Evolutionary conservation across 306 rosid species (phyloP), one percentile per base, ranked within the genome.

Genomic region (Ormosia semicastrata): DNA sequence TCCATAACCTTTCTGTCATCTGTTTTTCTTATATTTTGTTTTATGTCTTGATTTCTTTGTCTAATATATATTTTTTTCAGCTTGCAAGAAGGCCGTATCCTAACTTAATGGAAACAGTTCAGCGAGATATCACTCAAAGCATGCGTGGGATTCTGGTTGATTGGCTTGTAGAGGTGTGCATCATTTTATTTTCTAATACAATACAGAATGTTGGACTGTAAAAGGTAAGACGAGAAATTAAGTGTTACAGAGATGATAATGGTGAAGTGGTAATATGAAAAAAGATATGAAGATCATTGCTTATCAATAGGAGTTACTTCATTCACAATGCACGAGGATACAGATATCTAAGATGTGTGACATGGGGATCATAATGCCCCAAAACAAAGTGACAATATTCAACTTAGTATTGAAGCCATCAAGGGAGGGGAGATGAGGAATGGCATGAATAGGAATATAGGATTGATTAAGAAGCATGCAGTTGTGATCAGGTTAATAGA

Each of bases 91-190:
- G 97, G 64, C 98, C 92, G 34, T 15, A 36, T 86, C 84, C 93
- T 58, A 74, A 69, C 82, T 90, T 85, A 56, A 90, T 93, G 96
- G 93, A 89, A 82, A 88, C 85, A 30, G 82, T 85, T 62, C 99
- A 93, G 82, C 89, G 41, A 56, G 97, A 93, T 84, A 89, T 95
- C 77, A 92, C 94, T 80, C 94, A 83, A 83, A 87, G 85, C 85
- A 95, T 93, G 99, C 94, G 99, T 4, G 91, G 88, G 15, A 93
- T 95, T 76, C 86, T 95, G 76, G 88, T 95, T 43, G 99, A 95
- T 87, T 95, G 99, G 99, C 97, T 95, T 67, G 97, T 93, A n/a
- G 98, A 93, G 99, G 99, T 95, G 66, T 37, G 94, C 63, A 79
- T 77, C 8, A 56, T 67, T 83, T 60, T 40, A 39, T 67, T 79